phyloP scores from a whole-genome alignment of 2,329 filamentous ascomycete genomes.

The Penicillium paneum region DNA sequence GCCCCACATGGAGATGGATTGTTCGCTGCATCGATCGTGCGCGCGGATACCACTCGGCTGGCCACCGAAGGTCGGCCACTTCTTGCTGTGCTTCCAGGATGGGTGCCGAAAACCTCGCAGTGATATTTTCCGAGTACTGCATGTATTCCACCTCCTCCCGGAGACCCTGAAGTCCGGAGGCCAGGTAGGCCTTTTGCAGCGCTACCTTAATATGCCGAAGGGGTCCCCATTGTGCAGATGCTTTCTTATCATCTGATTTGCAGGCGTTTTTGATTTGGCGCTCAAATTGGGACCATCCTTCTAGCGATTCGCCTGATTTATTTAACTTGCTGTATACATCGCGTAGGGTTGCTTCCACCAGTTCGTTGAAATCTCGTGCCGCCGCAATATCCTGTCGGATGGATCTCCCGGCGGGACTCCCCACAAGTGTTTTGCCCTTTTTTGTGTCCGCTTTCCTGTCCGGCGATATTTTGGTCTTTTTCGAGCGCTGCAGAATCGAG shows the following conservation, averaged over 20 bases:
- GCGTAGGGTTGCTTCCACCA: slow-evolving; percentile 28
- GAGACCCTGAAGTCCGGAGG: slow-evolving; percentile 52
- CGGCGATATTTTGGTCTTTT: slow-evolving; percentile 7
- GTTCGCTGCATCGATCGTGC: slow-evolving; percentile 77
- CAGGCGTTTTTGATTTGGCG: slow-evolving; percentile 33
- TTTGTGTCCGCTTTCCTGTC: slow-evolving; percentile 11
- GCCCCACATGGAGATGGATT: slow-evolving; percentile 89
- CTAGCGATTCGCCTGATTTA: slow-evolving; percentile 14
- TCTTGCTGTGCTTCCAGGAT: slow-evolving; percentile 59
- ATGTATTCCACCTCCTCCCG: slow-evolving; percentile 60
- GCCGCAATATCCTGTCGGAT: slow-evolving; percentile 16
- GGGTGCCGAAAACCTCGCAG: slow-evolving; percentile 54
- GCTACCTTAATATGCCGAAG: slow-evolving; percentile 29
- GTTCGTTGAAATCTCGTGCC: slow-evolving; percentile 26
- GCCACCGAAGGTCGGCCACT: slow-evolving; percentile 80
- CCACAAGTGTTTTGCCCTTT: not conserved
- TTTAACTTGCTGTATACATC: slow-evolving; percentile 23
- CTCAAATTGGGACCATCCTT: slow-evolving; percentile 32
- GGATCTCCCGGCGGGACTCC: not conserved
- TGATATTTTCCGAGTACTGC: slow-evolving; percentile 65
- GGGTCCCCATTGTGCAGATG: slow-evolving; percentile 15
- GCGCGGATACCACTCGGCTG: slow-evolving; percentile 86
- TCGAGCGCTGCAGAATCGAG: slow-evolving; percentile 24
- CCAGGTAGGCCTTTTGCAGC: slow-evolving; percentile 60
- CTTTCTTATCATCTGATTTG: slow-evolving; percentile 22